Evolutionary conservation across 805 yeast species (phyloP).

Genomic region (Monosporozyma unispora): DNA sequence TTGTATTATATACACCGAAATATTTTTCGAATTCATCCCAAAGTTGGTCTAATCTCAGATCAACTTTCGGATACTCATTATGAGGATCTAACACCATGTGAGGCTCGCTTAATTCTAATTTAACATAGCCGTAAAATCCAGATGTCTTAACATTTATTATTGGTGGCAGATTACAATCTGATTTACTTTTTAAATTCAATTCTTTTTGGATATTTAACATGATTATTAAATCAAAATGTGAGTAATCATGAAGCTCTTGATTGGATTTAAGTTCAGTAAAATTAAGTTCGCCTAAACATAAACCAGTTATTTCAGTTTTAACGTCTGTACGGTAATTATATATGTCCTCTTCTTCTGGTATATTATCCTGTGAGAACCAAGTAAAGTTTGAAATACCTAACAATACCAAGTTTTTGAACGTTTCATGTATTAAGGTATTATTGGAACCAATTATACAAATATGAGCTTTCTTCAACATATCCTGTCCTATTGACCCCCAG

Average conservation of each 20-base stretch:
- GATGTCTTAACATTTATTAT: conserved; percentile 39
- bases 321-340: neutral
- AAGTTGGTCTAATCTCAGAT: conserved; percentile 56
- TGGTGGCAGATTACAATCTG: conserved; percentile 36
- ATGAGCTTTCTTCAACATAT: conserved; percentile 43
- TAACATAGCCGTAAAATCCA: conserved; percentile 62
- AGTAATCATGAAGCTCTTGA: neutral
- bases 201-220: neutral
- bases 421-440: conserved; percentile 52
- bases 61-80: conserved; percentile 42
- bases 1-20: conserved; percentile 43
- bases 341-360: neutral
- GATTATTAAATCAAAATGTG: neutral
- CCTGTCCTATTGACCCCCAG: conserved; percentile 79
- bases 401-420: conserved; percentile 65
- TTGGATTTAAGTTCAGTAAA: neutral
- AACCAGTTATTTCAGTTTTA: neutral
- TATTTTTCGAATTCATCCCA: conserved; percentile 59
- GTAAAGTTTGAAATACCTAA: conserved; percentile 54
- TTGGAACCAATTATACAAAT: conserved; percentile 51
- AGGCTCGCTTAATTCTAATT: conserved; percentile 45
- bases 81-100: conserved; percentile 68
- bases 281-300: neutral
- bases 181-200: neutral
- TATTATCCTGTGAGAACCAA: too few relatives aligned